Evolutionary conservation across 106 monocot genomes (phyloP), one percentile per base, ranked within the genome.

Genomic region (Dioscorea dumetorum): DNA sequence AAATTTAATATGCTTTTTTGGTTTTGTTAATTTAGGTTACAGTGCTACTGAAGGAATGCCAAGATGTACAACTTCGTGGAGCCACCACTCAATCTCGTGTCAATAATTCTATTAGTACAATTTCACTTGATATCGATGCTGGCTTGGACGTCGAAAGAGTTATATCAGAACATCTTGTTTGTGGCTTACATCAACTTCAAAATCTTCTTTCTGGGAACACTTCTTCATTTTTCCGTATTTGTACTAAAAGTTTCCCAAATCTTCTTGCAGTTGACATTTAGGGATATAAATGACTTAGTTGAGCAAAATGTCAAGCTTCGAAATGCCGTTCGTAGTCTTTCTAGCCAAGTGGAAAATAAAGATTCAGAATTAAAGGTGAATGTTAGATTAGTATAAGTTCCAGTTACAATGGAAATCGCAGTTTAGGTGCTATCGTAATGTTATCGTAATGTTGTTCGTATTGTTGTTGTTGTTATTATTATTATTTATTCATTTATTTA

Each of bases 31-130:
- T 57, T 64, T 66, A 97, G 95, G 78, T 97, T 17, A 73, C 92
- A n/a, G 62, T 99, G 22, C 83, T 99, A n/a, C 76, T 99, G 24
- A 99, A 99, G 70, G 99, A 99, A 71, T 99, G 92, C 67, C 87
- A 87, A 75, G 99, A 99, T 81, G 74, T 90, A 79, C 99, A 99
- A 77, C 73, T 93, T 65, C 86, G 90, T 76, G 90, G 97, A 10
- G 78, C 65, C 34, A 48, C 22, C 19, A 12, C 58, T 68, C 70
- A 70, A 34, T 28, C 31, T 59, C 22, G 31, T 61, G 17, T 32
- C 24, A 64, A 68, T 64, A 52, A 64, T 68, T 64, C 77, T 66
- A 59, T 68, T 69, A 66, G 16, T 48, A 16, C 61, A 48, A 69
- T 24, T 67, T 49, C 72, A 50, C 18, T 24, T 56, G 77, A 61